A percentile compares a stretch with the other conserved stretches of the same genome.
Conservation (phyloP, 306 rosid genomes). For the Acmispon strigosus region DNA sequence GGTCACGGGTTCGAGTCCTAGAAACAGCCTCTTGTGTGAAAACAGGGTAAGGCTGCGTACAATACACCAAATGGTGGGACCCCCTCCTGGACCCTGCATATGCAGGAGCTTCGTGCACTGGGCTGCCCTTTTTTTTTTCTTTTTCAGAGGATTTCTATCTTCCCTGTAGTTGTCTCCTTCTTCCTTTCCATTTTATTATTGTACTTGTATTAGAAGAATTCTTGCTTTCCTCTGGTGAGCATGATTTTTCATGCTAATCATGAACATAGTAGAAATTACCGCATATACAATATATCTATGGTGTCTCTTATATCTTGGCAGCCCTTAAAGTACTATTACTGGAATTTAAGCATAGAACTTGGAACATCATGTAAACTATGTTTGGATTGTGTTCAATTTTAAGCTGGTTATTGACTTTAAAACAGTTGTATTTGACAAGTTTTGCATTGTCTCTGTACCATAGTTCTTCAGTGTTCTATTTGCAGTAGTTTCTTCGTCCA, state of each 20-base stretch:
- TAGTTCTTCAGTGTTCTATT: not conserved
- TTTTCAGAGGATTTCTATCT: not conserved
- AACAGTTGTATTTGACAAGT: not conserved
- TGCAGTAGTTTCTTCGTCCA: slow-evolving; percentile 22
- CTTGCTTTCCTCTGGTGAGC: not conserved
- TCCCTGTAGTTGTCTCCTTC: not conserved
- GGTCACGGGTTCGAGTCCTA: too few species aligned
- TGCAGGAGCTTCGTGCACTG: too few species aligned
- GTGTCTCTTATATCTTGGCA: not conserved
- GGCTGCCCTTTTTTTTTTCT: too few species aligned
- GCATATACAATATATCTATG: not conserved
- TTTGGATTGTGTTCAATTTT: not conserved
- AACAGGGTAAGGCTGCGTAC: too few species aligned
- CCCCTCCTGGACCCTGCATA: too few species aligned
- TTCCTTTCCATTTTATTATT: not conserved
- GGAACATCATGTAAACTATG: not conserved
- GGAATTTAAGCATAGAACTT: not conserved
- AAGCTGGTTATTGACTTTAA: not conserved
- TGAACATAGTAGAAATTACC: not conserved
- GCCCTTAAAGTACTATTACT: not conserved
- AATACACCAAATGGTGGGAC: too few species aligned
- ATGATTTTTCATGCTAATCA: slow-evolving; percentile 2
- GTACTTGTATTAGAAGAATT: not conserved
- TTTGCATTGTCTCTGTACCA: not conserved
- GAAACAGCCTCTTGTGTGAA: too few species aligned